phyloP scores from a whole-genome alignment of 2,329 filamentous ascomycete genomes.

The Verticillium nubilum region DNA sequence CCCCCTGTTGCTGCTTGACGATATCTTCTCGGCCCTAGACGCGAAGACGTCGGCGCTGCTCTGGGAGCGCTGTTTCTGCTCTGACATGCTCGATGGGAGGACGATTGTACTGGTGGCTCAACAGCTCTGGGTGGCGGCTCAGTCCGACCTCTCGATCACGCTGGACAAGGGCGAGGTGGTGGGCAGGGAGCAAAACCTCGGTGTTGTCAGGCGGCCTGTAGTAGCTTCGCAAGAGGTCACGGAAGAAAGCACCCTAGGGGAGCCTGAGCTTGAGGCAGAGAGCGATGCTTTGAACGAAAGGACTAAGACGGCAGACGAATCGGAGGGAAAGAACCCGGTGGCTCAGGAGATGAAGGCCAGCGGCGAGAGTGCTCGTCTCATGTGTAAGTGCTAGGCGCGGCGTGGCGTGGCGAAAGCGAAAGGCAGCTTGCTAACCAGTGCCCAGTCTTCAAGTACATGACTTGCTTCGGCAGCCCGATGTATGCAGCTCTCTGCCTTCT shows the following conservation, averaged over 20 bases:
- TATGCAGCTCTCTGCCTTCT: constrained; percentile 34
- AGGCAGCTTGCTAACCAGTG: constrained; percentile 10
- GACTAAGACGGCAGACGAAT: constrained; percentile 28
- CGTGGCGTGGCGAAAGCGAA: background rate
- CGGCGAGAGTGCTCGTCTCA: constrained; percentile 37
- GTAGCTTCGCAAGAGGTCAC: constrained; percentile 30
- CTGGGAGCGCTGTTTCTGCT: constrained; percentile 53
- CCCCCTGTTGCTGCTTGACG: constrained; percentile 49
- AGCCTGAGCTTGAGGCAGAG: constrained; percentile 21
- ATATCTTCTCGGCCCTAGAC: constrained; percentile 55
- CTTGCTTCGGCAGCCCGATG: constrained; percentile 40
- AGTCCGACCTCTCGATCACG: constrained; percentile 40
- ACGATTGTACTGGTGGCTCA: constrained; percentile 55
- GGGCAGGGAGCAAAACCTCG: constrained; percentile 36
- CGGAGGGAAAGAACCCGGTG: constrained; percentile 34
- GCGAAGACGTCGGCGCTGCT: constrained; percentile 51
- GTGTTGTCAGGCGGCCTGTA: constrained; percentile 38
- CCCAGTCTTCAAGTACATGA: constrained; percentile 44
- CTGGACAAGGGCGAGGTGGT: constrained; percentile 41
- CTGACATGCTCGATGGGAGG: constrained; percentile 45
- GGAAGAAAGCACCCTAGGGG: constrained; percentile 26
- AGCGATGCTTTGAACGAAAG: constrained; percentile 22
- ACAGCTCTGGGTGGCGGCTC: constrained; percentile 44
- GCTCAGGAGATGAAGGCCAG: constrained; percentile 42
- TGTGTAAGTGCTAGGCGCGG: constrained; percentile 26